Base-by-base conservation (phyloP, 352 stramenopile genomes). In the Globisporangium spiculum region DNA sequence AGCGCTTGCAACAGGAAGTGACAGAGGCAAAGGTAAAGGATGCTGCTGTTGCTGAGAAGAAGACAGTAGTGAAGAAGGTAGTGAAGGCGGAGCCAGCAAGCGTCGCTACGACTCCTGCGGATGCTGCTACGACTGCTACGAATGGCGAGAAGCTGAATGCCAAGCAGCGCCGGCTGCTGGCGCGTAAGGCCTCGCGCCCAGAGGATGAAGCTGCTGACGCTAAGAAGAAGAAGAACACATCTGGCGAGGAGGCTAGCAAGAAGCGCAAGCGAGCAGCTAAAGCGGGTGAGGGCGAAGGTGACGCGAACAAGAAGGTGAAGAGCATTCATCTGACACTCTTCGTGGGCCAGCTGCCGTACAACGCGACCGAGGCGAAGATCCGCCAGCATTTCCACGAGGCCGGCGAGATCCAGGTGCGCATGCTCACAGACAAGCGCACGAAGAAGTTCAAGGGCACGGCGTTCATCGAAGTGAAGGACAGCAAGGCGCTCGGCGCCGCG, bases 241-340 rank as follows among this genome's bases (percentile, higher is more conserved):
- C 69, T 12, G 53, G 54, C 5, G 32, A 66, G 10, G 70, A 77
- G 44, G 59, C 59, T 22, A 64, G 72, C 57, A 87, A 89, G 75
- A 84, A 89, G 55, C 74, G 78, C 69, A 84, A 89, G 76, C 81
- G 79, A 50, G 77, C 66, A 10, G 38, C 59, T 30, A 66, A 74
- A 44, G 59, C 48, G 14, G 64, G 10, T 18, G 41, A 67, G 4
- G 36, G 53, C 20, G 69, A 65, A 9, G 69, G 67, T 2, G 60
- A 71, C 4, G 59, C 72, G 18, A 61, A 56, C 46, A 90, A 88
- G 66, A 82, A 83, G 53, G 36, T 74, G 10, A 89, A 89, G 75
- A 88, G 88, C 68, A 94, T 94, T 76, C 86, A 96, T 66, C 73
- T 96, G 69, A 94, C 88, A 62, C 80, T 94, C 18, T 96, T 96